A percentile compares a stretch with the other conserved stretches of the same genome.
These are phyloP conservation scores for Laguncularia racemosa DNA, from an alignment of 345 rosid genomes.

Conservation along the genomic window DNA sequence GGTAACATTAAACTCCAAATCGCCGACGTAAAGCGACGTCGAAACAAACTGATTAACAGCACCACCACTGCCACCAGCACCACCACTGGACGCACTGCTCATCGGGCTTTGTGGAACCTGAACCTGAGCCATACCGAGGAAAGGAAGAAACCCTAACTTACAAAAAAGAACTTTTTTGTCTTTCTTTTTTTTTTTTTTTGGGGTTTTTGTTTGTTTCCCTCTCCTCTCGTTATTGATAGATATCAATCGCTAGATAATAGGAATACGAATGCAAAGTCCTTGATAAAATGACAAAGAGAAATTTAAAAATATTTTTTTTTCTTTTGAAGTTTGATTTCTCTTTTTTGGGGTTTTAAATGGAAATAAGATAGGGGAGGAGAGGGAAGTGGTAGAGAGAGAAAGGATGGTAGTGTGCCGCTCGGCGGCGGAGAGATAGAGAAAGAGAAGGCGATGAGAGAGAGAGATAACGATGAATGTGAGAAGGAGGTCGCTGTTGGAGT, in stretches of 20 bases:
- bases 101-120: slow-evolving; percentile 15
- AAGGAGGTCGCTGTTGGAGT: background rate
- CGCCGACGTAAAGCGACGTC: slow-evolving; percentile 91
- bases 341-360: slow-evolving; percentile 12
- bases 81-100: slow-evolving; percentile 1
- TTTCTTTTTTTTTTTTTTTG: slow-evolving; percentile 2
- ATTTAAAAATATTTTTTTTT: background rate
- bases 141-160: slow-evolving; percentile 41
- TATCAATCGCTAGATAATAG: slow-evolving; percentile 8
- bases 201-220: slow-evolving; percentile 37
- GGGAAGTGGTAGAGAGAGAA: slow-evolving; percentile 32
- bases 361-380: slow-evolving; percentile 25
- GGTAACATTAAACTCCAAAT: slow-evolving; percentile 67
- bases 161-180: background rate
- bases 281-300: slow-evolving; percentile 8
- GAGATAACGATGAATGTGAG: no score
- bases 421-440: slow-evolving; percentile 27
- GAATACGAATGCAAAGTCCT: slow-evolving; percentile 5
- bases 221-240: slow-evolving; percentile 55
- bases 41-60: slow-evolving; percentile 42
- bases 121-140: slow-evolving; percentile 33
- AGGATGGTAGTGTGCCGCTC: slow-evolving; percentile 26
- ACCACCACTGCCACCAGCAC: slow-evolving; percentile 15
- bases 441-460: slow-evolving; percentile 33
- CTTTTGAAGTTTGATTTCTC: slow-evolving; percentile 3